Evolutionary conservation across 1,139 yeast species (phyloP).

Genomic region (Torulaspora pretoriensis): DNA sequence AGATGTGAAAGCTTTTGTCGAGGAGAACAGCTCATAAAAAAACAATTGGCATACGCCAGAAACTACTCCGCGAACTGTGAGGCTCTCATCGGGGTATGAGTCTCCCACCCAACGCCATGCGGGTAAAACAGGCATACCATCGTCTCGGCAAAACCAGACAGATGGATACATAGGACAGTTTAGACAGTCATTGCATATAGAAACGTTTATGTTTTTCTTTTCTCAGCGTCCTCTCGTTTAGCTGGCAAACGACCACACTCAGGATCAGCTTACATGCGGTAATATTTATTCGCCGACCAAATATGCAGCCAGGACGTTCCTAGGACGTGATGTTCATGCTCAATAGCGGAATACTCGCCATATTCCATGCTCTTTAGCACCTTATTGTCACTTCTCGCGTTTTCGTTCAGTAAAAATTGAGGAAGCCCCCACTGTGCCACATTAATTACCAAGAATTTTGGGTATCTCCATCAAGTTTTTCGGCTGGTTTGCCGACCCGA

Average conservation of each 20-base stretch:
- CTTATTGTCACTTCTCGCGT: neutral
- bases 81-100: neutral
- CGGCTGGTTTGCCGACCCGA: neutral
- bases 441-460: neutral
- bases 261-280: conserved; percentile 1
- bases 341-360: neutral
- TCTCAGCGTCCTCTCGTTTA: conserved; percentile 3
- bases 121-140: neutral
- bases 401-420: neutral
- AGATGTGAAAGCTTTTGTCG: conserved; percentile 31
- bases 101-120: neutral
- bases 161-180: conserved; percentile 2
- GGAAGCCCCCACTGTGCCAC: neutral
- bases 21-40: conserved; percentile 11
- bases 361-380: neutral
- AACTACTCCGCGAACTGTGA: neutral
- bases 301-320: neutral
- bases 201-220: conserved; percentile 6
- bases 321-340: neutral
- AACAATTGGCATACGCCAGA: neutral
- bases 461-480: neutral
- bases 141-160: neutral
- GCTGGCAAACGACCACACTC: neutral
- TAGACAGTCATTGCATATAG: conserved; percentile 8
- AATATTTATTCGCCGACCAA: neutral